A percentile compares a stretch with the other conserved stretches of the same genome.
phyloP scores from a whole-genome alignment of 495 filamentous ascomycete species.

The Aspergillus baeticus region DNA sequence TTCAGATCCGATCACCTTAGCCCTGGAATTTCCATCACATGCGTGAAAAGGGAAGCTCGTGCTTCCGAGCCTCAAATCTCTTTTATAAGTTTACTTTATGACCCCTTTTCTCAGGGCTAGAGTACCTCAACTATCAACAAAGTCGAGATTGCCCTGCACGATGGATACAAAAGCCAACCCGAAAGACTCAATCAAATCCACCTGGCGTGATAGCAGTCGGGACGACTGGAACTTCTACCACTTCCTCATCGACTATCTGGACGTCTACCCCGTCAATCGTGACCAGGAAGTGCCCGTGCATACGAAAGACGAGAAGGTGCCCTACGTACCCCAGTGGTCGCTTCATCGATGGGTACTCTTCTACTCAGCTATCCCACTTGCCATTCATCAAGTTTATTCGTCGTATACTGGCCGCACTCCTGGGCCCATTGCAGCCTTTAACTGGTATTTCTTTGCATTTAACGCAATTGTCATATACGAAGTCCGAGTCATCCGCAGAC shows the following conservation, averaged over 20 bases:
- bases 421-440: conserved; percentile 32
- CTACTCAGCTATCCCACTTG: conserved; percentile 35
- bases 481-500: conserved; percentile 24
- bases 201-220: conserved; percentile 36
- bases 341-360: conserved; percentile 40
- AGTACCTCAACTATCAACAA: neutral
- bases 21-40: conserved; percentile 9
- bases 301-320: conserved; percentile 36
- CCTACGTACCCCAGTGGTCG: conserved; percentile 38
- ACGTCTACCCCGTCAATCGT: conserved; percentile 33
- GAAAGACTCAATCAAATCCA: conserved; percentile 46
- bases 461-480: conserved; percentile 36
- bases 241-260: conserved; percentile 33
- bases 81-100: conserved; percentile 5
- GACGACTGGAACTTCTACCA: conserved; percentile 36
- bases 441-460: conserved; percentile 35
- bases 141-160: neutral
- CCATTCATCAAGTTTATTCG: conserved; percentile 35
- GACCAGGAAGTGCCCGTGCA: conserved; percentile 37
- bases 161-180: conserved; percentile 30
- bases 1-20: neutral
- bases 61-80: conserved; percentile 10
- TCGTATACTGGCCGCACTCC: conserved; percentile 29
- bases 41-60: neutral
- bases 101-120: neutral